Percentiles rank a stretch among this genome's conserved stretches.
Conservation (phyloP, 495 filamentous ascomycete genomes). For the Parmelia sp. region DNA sequence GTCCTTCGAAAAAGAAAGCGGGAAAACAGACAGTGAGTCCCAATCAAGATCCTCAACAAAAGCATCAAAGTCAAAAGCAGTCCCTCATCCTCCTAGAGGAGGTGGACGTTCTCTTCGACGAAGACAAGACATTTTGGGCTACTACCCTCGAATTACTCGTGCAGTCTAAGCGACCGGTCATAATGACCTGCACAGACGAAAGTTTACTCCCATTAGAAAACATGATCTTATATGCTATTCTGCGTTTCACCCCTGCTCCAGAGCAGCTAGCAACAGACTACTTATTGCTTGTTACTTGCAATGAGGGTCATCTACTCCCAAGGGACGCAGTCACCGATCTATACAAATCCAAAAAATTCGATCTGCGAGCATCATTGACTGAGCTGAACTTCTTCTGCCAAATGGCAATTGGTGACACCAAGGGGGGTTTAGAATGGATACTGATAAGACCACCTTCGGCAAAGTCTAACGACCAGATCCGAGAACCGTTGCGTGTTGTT, state of each 20-base stretch:
- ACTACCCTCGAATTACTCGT: constrained; percentile 69
- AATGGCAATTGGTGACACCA: constrained; percentile 83
- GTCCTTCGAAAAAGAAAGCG: constrained; percentile 28
- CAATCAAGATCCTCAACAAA: constrained; percentile 19
- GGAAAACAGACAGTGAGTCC: constrained; percentile 31
- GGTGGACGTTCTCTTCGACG: constrained; percentile 86
- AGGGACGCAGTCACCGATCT: constrained; percentile 61
- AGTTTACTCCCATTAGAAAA: constrained; percentile 60
- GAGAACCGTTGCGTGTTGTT: constrained; percentile 65
- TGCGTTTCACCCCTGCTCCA: constrained; percentile 70
- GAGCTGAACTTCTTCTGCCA: constrained; percentile 97
- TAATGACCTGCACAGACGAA: constrained; percentile 95
- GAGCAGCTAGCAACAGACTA: constrained; percentile 68
- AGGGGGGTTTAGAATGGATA: constrained; percentile 87
- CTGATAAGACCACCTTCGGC: constrained; percentile 67
- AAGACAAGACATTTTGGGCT: constrained; percentile 91
- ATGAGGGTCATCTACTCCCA: constrained; percentile 79
- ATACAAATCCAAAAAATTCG: constrained; percentile 57
- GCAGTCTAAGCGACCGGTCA: constrained; percentile 81
- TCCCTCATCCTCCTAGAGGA: constrained; percentile 94
- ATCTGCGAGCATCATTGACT: constrained; percentile 75
- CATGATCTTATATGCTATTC: constrained; percentile 72
- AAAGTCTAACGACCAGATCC: constrained; percentile 57
- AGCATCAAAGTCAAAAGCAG: constrained; percentile 65
- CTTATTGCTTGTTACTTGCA: constrained; percentile 73